Evolutionary conservation across 176 grass and related monocot species (phyloP), one percentile per base, ranked within the genome.

Genomic region (Aechmea fasciata): DNA sequence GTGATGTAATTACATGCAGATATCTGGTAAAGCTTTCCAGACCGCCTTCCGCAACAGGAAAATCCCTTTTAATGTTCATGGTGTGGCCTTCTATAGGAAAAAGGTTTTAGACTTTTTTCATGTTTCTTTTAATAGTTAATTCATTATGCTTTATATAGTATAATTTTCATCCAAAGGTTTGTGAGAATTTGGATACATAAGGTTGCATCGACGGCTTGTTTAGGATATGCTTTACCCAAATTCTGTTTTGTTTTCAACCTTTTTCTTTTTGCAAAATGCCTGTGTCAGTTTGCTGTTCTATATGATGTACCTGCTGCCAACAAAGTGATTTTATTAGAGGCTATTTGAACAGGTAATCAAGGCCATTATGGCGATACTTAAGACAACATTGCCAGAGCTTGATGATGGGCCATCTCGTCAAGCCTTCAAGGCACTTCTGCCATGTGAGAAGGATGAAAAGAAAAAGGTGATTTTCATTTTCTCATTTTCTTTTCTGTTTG

Each of bases 11-110:
- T 68, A 69, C 48, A 79, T 29, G 51, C 73, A 92, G 92, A 72
- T 96, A 70, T 87, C 92, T 83, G 92, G 92, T n/a, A 96, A 92
- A 89, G 52, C 81, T n/a, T 96, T 96, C 69, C 92, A 96, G 77
- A 68, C 74, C 53, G 81, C 78, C 41, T 96, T 96, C 64, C 92
- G 88, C 65, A 85, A 96, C 73, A 88, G 92, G 77, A 96, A 92
- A 89, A 96, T 96, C 81, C 92, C 88, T 64, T 96, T 96, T 76
- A 96, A 96, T 71, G 13, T 88, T 71, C 92, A 96, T 72, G 92
- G 92, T 59, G 92, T 92, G 54, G 92, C 85, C 73, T 92, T 96
- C 79, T 96, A 96, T 71, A 82, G 92, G 75, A 96, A 96, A 85
- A 96, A 96, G 92, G 92, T 96, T 59, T 10, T 29, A 66, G 8